These are phyloP conservation scores for Polyporus arcularius DNA, from an alignment of 768 basidiomycete genomes.

Conservation along the genomic window DNA sequence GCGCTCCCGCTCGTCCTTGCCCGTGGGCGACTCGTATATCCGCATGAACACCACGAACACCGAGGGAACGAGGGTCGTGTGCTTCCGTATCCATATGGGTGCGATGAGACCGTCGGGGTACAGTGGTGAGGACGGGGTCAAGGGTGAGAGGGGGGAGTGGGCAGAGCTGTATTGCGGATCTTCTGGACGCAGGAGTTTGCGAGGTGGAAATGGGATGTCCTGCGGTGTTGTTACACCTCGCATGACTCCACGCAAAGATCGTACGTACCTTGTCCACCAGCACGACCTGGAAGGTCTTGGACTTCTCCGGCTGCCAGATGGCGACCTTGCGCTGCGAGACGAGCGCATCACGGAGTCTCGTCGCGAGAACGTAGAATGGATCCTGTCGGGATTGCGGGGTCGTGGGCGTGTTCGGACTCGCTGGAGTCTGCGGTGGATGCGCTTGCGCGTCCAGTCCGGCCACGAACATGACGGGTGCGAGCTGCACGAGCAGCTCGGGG, in stretches of 20 bases:
- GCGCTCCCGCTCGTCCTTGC: conserved; percentile 54
- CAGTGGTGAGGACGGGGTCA: conserved; percentile 85
- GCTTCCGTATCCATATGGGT: conserved; percentile 97
- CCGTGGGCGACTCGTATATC: conserved; percentile 70
- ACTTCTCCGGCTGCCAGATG: conserved; percentile 73
- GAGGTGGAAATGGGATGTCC: conserved; percentile 83
- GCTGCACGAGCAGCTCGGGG: conserved; percentile 82
- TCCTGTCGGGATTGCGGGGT: conserved; percentile 44
- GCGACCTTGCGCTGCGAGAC: conserved; percentile 60
- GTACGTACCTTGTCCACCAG: conserved; percentile 74
- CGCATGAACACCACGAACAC: conserved; percentile 92
- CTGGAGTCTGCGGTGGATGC: conserved; percentile 16
- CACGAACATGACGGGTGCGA: conserved; percentile 93
- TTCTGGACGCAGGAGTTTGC: conserved; percentile 65
- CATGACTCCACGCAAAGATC: not conserved
- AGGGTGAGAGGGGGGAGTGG: conserved; percentile 93
- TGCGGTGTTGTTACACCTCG: conserved; percentile 28
- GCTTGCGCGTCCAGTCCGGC: conserved; percentile 67
- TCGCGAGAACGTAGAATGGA: conserved; percentile 58
- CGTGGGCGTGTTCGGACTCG: conserved; percentile 20
- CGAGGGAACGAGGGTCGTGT: conserved; percentile 86
- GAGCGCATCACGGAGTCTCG: conserved; percentile 70
- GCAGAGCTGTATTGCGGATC: conserved; percentile 56
- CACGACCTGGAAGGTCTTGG: conserved; percentile 76
- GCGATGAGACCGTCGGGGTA: conserved; percentile 96